Conservation (phyloP, 2,329 filamentous ascomycete species). For the Fusarium paranaense region DNA sequence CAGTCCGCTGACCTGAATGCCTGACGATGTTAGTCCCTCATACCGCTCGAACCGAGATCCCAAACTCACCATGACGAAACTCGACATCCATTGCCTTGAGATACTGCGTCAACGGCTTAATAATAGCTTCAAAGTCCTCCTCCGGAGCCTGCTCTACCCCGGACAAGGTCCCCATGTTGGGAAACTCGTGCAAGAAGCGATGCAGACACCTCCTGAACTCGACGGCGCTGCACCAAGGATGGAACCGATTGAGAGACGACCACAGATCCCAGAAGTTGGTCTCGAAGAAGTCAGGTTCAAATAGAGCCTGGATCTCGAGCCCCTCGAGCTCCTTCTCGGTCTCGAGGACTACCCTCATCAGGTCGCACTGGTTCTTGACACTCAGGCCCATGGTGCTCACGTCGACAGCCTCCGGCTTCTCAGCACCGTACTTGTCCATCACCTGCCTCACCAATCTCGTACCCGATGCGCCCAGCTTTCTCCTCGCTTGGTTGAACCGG, state of each 20-base stretch:
- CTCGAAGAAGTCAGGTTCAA: conserved; percentile 43
- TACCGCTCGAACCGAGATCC: neutral
- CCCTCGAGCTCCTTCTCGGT: conserved; percentile 43
- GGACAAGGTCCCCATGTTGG: conserved; percentile 42
- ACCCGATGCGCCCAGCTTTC: conserved; percentile 40
- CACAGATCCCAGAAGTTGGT: conserved; percentile 45
- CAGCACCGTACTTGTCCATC: conserved; percentile 26
- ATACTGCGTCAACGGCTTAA: conserved; percentile 42
- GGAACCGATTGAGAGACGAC: conserved; percentile 44
- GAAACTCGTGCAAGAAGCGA: conserved; percentile 43
- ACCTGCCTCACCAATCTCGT: conserved; percentile 40
- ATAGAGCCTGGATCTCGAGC: conserved; percentile 42
- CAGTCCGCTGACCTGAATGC: conserved; percentile 42
- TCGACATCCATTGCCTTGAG: conserved; percentile 44
- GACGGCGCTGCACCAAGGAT: conserved; percentile 45
- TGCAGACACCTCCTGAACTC: conserved; percentile 44
- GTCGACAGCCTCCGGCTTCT: conserved; percentile 40
- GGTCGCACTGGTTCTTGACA: conserved; percentile 45
- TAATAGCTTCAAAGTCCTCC: conserved; percentile 44
- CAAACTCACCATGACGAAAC: conserved; percentile 39
- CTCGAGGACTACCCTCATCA: conserved; percentile 44
- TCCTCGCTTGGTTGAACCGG: conserved; percentile 38
- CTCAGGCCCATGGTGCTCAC: conserved; percentile 44
- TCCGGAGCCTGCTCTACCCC: conserved; percentile 43
- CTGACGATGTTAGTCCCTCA: conserved; percentile 27